A percentile compares a stretch with the other conserved stretches of the same genome.
Evolutionary conservation across 257 asterid species (phyloP).

Genomic region (Linderniella brevidens): DNA sequence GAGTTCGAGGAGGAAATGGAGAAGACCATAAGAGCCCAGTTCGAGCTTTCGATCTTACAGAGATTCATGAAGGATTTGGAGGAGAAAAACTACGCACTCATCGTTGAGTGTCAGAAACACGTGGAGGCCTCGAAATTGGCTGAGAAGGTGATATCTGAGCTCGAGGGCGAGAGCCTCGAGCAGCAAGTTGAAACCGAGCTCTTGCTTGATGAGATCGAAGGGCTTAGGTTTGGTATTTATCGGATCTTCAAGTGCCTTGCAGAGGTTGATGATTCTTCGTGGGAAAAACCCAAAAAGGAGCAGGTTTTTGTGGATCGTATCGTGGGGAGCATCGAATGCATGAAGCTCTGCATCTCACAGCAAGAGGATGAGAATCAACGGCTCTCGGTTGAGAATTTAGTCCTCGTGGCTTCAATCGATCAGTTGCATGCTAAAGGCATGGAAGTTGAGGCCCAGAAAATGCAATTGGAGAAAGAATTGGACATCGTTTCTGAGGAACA

Average conservation of each 20-base stretch:
- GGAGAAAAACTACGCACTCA: conserved; percentile 53
- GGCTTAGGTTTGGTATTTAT: conserved; percentile 55
- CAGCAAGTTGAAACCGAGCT: conserved; percentile 89
- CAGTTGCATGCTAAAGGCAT: conserved; percentile 54
- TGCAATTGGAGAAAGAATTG: conserved; percentile 35
- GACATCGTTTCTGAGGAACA: conserved; percentile 32
- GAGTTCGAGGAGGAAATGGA: conserved; percentile 73
- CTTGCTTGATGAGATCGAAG: conserved; percentile 61
- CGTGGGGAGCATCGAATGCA: conserved; percentile 33
- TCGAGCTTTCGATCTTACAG: conserved; percentile 72
- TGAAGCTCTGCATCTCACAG: conserved; percentile 34
- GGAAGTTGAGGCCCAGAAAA: conserved; percentile 48
- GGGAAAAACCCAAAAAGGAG: conserved; percentile 39
- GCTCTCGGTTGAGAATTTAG: conserved; percentile 61
- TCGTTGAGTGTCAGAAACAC: conserved; percentile 73
- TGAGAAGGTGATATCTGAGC: conserved; percentile 72
- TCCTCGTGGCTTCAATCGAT: conserved; percentile 48
- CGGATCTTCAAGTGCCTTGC: conserved; percentile 40
- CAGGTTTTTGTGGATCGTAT: conserved; percentile 29
- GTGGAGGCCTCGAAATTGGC: conserved; percentile 85
- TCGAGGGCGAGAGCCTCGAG: conserved; percentile 86
- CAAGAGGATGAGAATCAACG: conserved; percentile 52
- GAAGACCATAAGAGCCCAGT: conserved; percentile 63
- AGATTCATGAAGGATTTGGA: conserved; percentile 86
- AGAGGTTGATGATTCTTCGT: conserved; percentile 20